phyloP scores from a whole-genome alignment of 2,329 filamentous ascomycete genomes.

The Thermothelomyces thermophilus region DNA sequence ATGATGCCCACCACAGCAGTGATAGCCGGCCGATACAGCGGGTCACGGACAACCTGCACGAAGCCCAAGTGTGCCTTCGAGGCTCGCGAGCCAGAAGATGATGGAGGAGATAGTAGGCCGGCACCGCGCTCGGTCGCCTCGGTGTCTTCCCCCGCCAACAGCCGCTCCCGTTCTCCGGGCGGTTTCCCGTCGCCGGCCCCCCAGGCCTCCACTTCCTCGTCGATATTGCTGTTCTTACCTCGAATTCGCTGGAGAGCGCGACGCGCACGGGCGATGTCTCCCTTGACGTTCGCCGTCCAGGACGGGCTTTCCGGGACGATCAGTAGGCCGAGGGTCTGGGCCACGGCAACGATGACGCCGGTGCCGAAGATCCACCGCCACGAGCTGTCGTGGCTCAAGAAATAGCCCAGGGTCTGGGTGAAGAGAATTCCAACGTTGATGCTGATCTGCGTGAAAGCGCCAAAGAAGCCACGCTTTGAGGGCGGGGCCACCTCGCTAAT shows the following conservation, averaged over 20 bases:
- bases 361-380: conserved; percentile 81
- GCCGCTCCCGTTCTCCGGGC: conserved; percentile 61
- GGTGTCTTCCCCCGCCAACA: conserved; percentile 45
- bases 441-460: conserved; percentile 81
- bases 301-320: conserved; percentile 81
- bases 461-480: conserved; percentile 69
- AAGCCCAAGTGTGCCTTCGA: conserved; percentile 47
- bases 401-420: conserved; percentile 80
- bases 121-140: conserved; percentile 22
- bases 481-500: conserved; percentile 85
- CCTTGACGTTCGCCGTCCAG: conserved; percentile 67
- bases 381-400: conserved; percentile 68
- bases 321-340: conserved; percentile 64
- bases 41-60: conserved; percentile 58
- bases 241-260: conserved; percentile 68
- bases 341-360: conserved; percentile 60
- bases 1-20: conserved; percentile 84
- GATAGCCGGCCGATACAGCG: conserved; percentile 64
- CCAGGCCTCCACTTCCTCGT: conserved; percentile 64
- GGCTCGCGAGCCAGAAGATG: background rate
- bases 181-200: conserved; percentile 38
- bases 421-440: conserved; percentile 85
- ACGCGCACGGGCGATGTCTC: conserved; percentile 54
- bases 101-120: conserved; percentile 25
- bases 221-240: conserved; percentile 60